Conservation (phyloP, 1,284 basidiomycete genomes). For the Cerrena zonata region DNA sequence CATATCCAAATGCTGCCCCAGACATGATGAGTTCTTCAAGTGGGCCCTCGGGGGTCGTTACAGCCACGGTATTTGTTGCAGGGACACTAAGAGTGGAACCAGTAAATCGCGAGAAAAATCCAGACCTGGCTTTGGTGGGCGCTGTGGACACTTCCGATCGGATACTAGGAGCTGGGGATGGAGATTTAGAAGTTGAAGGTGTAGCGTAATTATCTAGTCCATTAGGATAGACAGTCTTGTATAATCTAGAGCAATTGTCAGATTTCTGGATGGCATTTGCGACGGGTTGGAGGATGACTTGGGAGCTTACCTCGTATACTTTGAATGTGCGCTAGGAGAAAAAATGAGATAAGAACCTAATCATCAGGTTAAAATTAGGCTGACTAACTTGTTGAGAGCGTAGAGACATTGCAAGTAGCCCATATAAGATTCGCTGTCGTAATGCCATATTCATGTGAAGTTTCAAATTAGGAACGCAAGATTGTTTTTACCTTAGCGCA, state of each 20-base stretch:
- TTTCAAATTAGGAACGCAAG: background rate
- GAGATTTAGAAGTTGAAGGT: constrained; percentile 39
- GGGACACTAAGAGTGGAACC: constrained; percentile 19
- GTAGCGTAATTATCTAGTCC: constrained; percentile 53
- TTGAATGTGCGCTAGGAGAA: constrained; percentile 66
- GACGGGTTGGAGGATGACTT: background rate
- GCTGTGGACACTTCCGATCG: constrained; percentile 25
- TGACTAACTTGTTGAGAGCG: constrained; percentile 50
- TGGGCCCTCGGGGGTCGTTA: constrained; percentile 38
- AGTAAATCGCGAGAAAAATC: constrained; percentile 38
- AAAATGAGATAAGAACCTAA: too few relatives aligned
- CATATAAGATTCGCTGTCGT: constrained; percentile 63
- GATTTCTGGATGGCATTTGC: background rate
- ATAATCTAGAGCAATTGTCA: constrained; percentile 41
- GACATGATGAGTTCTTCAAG: constrained; percentile 67
- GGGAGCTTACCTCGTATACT: constrained; percentile 56
- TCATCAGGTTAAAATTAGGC: too few relatives aligned
- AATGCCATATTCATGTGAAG: constrained; percentile 1
- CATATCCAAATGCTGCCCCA: constrained; percentile 62
- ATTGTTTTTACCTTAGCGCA: constrained; percentile 56
- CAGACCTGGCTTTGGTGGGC: constrained; percentile 20
- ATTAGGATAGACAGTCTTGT: constrained; percentile 65
- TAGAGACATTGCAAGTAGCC: constrained; percentile 77
- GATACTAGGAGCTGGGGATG: constrained; percentile 36
- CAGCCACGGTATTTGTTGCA: constrained; percentile 13